Evolutionary conservation across 148 eudicot genomes (phyloP).

Genomic region (Chenopodium formosanum): DNA sequence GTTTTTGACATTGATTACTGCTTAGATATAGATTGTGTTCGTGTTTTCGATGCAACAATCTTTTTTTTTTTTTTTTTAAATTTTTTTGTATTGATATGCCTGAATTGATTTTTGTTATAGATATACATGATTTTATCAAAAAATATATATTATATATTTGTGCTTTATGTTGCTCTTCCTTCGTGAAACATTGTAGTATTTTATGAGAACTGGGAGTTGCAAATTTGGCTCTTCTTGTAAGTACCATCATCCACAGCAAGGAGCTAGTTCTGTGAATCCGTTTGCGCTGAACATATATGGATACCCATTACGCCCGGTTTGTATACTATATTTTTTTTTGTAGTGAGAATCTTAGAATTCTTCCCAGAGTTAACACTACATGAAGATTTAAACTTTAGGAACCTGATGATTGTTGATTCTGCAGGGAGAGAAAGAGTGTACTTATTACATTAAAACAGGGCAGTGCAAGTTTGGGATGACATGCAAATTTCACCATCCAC

Average conservation of each 20-base stretch:
- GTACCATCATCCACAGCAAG: slow-evolving; percentile 93
- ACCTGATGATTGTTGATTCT: slow-evolving; percentile 14
- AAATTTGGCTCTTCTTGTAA: slow-evolving; percentile 94
- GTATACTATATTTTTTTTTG: slow-evolving; percentile 17
- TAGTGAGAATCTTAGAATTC: no score
- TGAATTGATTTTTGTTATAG: no score
- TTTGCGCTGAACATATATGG: slow-evolving; percentile 59
- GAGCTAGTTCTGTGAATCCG: slow-evolving; percentile 48
- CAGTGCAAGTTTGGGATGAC: slow-evolving; percentile 91
- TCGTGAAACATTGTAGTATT: slow-evolving; percentile 53
- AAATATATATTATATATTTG: background rate
- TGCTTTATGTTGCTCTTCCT: background rate
- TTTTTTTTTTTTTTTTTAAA: no score
- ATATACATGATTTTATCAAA: no score
- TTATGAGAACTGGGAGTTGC: slow-evolving; percentile 86
- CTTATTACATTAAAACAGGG: slow-evolving; percentile 83
- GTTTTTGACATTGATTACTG: background rate
- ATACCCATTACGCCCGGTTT: slow-evolving; percentile 83
- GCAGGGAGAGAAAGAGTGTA: slow-evolving; percentile 97
- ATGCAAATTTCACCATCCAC: slow-evolving; percentile 96
- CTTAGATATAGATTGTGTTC: background rate
- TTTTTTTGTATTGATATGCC: no score
- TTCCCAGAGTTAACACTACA: no score
- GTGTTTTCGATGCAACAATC: no score
- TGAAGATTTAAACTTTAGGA: no score